Percentiles rank a stretch among this genome's conserved stretches.
Evolutionary conservation across 805 yeast genomes (phyloP).

Genomic region (Starmera quercuum): DNA sequence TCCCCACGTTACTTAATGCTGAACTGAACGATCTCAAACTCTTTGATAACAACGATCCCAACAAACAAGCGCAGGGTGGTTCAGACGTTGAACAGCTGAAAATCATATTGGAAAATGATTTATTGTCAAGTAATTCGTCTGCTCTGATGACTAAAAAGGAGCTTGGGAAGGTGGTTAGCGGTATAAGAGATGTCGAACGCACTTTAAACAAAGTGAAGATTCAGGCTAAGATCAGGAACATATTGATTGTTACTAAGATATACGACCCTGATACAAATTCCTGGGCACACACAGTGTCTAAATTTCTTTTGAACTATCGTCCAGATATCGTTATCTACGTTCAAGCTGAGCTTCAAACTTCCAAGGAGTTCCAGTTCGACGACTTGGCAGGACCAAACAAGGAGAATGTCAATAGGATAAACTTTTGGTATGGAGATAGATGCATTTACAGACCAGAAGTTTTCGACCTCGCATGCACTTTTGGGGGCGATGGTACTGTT

Average conservation of each 20-base stretch:
- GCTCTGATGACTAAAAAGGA: constrained; percentile 21
- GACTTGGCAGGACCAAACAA: constrained; percentile 5
- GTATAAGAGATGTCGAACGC: constrained; percentile 22
- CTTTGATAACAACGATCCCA: constrained; percentile 9
- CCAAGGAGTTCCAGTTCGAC: constrained; percentile 6
- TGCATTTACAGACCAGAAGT: constrained; percentile 23
- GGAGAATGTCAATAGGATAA: constrained; percentile 6
- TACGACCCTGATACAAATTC: constrained; percentile 23
- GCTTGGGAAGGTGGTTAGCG: constrained; percentile 17
- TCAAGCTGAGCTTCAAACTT: constrained; percentile 11
- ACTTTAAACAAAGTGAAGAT: constrained; percentile 23
- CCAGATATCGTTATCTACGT: constrained; percentile 12
- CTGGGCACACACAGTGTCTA: constrained; percentile 16
- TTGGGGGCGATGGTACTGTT: constrained; percentile 73
- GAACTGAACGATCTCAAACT: constrained; percentile 18
- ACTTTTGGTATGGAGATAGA: constrained; percentile 19
- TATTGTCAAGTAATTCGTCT: constrained; percentile 8
- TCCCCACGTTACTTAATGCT: constrained; percentile 20
- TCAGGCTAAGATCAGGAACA: constrained; percentile 15
- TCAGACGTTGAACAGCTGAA: constrained; percentile 4
- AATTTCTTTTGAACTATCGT: constrained; percentile 14
- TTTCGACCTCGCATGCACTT: constrained; percentile 51
- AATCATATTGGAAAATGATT: constrained; percentile 5
- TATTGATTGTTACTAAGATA: constrained; percentile 23
- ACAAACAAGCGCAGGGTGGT: constrained; percentile 5